A percentile compares a stretch with the other conserved stretches of the same genome.
Conservation (phyloP, 2,329 filamentous ascomycete genomes). For the Cladophialophora carrionii region DNA sequence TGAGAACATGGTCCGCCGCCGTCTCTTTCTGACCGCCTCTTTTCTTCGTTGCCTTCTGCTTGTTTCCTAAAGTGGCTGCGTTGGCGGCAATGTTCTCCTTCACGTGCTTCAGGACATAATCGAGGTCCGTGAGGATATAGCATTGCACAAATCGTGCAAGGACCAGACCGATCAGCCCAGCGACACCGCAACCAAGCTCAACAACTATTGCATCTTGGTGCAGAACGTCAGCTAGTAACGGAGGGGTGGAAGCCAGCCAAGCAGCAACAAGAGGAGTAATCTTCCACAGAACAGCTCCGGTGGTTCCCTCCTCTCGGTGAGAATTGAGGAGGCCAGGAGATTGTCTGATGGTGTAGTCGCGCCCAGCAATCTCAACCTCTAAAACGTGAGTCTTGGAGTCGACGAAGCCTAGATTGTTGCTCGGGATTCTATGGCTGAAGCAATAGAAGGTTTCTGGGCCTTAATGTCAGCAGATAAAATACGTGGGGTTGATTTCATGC, state of each 20-base stretch:
- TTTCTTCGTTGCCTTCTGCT: slow-evolving; percentile 17
- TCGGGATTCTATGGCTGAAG: slow-evolving; percentile 75
- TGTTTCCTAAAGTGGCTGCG: neutral
- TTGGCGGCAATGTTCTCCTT: slow-evolving; percentile 69
- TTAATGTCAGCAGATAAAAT: neutral
- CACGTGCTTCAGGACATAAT: slow-evolving; percentile 78
- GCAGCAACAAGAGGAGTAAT: slow-evolving; percentile 80
- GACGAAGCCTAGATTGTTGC: slow-evolving; percentile 81
- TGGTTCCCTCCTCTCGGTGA: slow-evolving; percentile 70
- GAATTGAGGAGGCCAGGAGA: slow-evolving; percentile 82
- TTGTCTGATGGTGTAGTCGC: slow-evolving; percentile 77
- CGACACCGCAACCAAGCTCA: slow-evolving; percentile 87
- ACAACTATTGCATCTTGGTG: slow-evolving; percentile 63
- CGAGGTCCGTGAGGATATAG: slow-evolving; percentile 85
- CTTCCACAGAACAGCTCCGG: slow-evolving; percentile 88
- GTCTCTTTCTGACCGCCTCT: slow-evolving; percentile 28
- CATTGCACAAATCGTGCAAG: slow-evolving; percentile 61
- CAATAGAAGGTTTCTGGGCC: slow-evolving; percentile 79
- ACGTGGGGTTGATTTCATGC: neutral
- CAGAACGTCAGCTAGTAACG: slow-evolving; percentile 67
- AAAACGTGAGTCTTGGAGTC: slow-evolving; percentile 69
- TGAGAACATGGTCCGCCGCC: slow-evolving; percentile 21
- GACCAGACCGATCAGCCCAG: slow-evolving; percentile 73
- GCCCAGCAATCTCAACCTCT: slow-evolving; percentile 68
- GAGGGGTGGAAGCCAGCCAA: slow-evolving; percentile 70